phyloP scores from a whole-genome alignment of 2,329 filamentous ascomycete genomes.

The Aaosphaeria arxii region DNA sequence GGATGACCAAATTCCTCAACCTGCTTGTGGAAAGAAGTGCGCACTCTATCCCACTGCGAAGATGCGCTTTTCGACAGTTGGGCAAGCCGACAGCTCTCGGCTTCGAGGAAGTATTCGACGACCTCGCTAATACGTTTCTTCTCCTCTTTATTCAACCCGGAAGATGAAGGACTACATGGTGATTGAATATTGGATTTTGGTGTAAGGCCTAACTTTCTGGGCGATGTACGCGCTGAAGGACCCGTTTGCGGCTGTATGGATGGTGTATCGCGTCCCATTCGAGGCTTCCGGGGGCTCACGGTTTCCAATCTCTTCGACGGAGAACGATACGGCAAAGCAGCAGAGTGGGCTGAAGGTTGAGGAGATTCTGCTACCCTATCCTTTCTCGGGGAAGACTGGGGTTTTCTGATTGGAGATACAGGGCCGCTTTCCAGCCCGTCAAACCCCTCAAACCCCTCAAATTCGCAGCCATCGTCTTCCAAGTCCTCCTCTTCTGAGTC shows the following conservation, averaged over 20 bases:
- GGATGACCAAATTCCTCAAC: slow-evolving; percentile 20
- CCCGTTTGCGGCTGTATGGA: too few relatives aligned
- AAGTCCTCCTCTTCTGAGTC: slow-evolving; percentile 18
- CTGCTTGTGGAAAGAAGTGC: slow-evolving; percentile 22
- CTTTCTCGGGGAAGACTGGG: too few relatives aligned
- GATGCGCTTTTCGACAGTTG: slow-evolving; percentile 20
- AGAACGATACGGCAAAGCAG: too few relatives aligned
- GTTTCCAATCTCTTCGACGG: too few relatives aligned
- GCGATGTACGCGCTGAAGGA: background rate
- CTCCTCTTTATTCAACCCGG: slow-evolving; percentile 24
- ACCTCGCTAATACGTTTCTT: slow-evolving; percentile 14
- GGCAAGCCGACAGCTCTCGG: slow-evolving; percentile 20
- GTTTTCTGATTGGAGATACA: too few relatives aligned
- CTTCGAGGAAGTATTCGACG: slow-evolving; percentile 22
- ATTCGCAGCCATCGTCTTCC: slow-evolving; percentile 27
- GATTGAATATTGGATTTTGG: too few relatives aligned
- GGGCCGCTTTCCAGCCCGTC: too few relatives aligned
- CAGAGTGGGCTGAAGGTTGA: too few relatives aligned
- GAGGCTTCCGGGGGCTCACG: too few relatives aligned
- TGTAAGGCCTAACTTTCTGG: background rate
- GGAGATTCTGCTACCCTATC: too few relatives aligned
- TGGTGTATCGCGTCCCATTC: too few relatives aligned
- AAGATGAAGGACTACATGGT: slow-evolving; percentile 8
- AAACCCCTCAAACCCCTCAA: slow-evolving; percentile 4
- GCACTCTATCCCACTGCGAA: slow-evolving; percentile 23